Evolutionary conservation across 1,139 yeast genomes (phyloP), one percentile per base, ranked within the genome.

Genomic region (Cylindricascospora bacillispora): DNA sequence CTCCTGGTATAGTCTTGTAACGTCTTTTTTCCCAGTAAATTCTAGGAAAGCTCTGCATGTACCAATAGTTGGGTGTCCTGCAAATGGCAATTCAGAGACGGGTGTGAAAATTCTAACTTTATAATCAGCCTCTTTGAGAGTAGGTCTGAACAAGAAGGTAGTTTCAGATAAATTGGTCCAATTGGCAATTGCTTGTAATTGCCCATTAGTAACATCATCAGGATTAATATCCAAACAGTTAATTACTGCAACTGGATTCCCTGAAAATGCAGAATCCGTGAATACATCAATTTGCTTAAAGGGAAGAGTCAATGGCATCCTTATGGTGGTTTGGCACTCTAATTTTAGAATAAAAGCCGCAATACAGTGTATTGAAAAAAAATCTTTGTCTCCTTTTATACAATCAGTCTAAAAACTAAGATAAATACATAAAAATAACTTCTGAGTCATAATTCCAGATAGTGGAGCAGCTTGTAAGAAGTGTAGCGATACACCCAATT

Each of bases 161-260:
- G 76, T 67, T 39, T 70, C 77, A 1, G 75, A 67, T 22, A 70
- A 49, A 41, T 70, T 70, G 14, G 73, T 69, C 74, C 75, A 70
- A 21, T 52, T 56, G 15, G 76, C 70, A 39, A 70, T 62, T 6
- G 45, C 31, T 40, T 59, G 66, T 64, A 67, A 59, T 34, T 63
- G 54, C 25, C 56, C 57, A 3, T 52, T 42, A 5, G 59, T 35
- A 13, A 57, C 34, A 5, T 41, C 37, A 17, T 28, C 16, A 24
- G 42, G 48, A 6, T 34, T 33, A 3, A 40, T 25, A 7, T 33
- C 37, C 36, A 44, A 16, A 26, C 42, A 45, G 29, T 47, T 49
- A 18, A 46, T 33, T 3, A 70, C 73, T 1, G 76, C 76, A 4
- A 70, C 67, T 2, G 76, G 75, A 37, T 70, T 71, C 1, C 75